Base-by-base conservation (phyloP, 345 rosid species). In the Acer yangbiense region DNA sequence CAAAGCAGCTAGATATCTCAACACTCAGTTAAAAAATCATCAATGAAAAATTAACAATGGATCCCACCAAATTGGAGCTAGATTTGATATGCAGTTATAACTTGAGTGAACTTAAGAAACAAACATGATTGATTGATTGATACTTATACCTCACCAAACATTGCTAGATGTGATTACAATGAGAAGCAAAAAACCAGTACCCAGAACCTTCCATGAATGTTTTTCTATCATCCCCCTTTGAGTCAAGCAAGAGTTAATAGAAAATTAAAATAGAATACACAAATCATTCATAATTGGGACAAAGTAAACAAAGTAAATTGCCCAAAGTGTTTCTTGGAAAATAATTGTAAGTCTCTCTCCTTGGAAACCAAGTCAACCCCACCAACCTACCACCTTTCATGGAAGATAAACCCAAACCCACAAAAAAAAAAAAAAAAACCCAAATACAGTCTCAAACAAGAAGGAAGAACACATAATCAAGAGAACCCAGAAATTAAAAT, bases 341-440 rank as follows among this genome's bases (percentile, higher is more conserved):
- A 71, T 70, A 85, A 63, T 77, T 68, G 62, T 35, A 54, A 73
- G 67, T 72, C 69, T 77, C 69, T 61, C 63, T 54, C 69, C 68
- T 48, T 66, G 81, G 48, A 80, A 81, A 81, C 52, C 43, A 90
- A 91, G 98, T 94, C 97, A 93, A 94, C 95, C 83, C 91, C 75
- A 87, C 89, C 88, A 91, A 81, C 86, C 90, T 83, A 88, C 95
- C 95, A 89, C 95, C 93, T 88, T 90, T 88, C 88, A 79, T 86
- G 88, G 80, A 86, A 71, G 48, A 76, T 71, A 64, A 57, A 43
- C 18, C 55, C 71, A 63, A 65, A 32, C 17, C 25, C 64, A 60
- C 64, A 1, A 7, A n/a, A 6, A 14, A 55, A 14, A 55, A 2
- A 18, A 57, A n/a, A 7, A 57, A 57, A 60, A 7, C 64, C 64